A percentile compares a stretch with the other conserved stretches of the same genome.
Conservation (phyloP, 2,329 filamentous ascomycete genomes). For the Thelonectria blattea region DNA sequence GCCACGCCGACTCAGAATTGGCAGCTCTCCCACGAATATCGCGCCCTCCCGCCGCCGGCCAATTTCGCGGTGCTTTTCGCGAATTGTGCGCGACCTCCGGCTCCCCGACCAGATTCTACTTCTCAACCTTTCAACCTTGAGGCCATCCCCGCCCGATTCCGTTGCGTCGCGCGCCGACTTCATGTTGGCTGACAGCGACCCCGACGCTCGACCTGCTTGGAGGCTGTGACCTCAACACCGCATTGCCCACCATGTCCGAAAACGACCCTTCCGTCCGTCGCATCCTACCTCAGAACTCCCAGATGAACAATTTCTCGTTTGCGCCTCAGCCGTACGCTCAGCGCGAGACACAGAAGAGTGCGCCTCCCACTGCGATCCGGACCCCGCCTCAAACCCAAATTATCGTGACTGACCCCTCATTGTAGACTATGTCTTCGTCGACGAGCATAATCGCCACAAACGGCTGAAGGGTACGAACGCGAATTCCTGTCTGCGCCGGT, state of each 20-base stretch:
- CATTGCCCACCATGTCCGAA: constrained; percentile 58
- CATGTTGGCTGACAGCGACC: constrained; percentile 37
- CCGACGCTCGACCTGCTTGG: constrained; percentile 29
- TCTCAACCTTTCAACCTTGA: constrained; percentile 15
- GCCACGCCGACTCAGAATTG: constrained; percentile 18
- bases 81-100: constrained; percentile 5
- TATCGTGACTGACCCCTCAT: constrained; percentile 26
- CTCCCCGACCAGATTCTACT: neutral
- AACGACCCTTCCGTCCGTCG: constrained; percentile 66
- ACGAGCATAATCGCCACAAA: constrained; percentile 98
- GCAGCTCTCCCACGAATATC: constrained; percentile 2
- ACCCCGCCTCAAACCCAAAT: constrained; percentile 4
- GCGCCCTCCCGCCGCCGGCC: constrained; percentile 1
- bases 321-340: constrained; percentile 62
- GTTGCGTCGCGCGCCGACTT: constrained; percentile 35
- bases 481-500: neutral
- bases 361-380: constrained; percentile 42
- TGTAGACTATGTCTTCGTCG: constrained; percentile 96
- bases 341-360: constrained; percentile 85
- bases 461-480: constrained; percentile 78
- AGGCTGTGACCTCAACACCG: constrained; percentile 34
- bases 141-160: constrained; percentile 12
- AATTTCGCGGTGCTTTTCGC: constrained; percentile 15
- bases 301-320: constrained; percentile 77
- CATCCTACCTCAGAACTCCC: constrained; percentile 66